Conservation (phyloP, 768 basidiomycete genomes). For the Sporobolomyces phaffii region DNA sequence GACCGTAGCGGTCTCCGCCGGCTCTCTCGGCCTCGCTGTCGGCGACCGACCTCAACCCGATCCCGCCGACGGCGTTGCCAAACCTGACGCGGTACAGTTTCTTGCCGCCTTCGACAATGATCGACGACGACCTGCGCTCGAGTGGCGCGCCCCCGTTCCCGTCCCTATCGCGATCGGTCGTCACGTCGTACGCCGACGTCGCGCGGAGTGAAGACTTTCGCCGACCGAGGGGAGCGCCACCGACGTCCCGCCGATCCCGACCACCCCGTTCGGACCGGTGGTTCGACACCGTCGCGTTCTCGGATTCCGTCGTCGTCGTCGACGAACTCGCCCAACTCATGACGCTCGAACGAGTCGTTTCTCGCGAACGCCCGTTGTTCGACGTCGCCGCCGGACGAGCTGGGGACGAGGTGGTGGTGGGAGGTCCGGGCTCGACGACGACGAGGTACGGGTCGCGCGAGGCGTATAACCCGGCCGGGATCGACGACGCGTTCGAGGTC, state of each 20-base stretch:
- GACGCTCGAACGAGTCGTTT: neutral
- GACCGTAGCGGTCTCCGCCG: neutral
- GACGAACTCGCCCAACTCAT: neutral
- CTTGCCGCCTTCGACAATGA: constrained; percentile 1
- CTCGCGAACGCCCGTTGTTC: too few relatives aligned
- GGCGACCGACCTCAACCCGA: constrained; percentile 23
- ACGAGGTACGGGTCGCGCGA: constrained; percentile 17
- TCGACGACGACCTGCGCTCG: neutral
- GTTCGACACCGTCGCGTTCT: too few relatives aligned
- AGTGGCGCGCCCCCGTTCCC: neutral
- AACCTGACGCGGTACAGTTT: constrained; percentile 21
- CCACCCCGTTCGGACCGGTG: neutral
- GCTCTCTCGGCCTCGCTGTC: constrained; percentile 18
- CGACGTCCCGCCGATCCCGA: neutral
- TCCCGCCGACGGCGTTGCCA: constrained; percentile 19
- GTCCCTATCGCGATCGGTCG: neutral
- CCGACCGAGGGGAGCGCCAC: neutral
- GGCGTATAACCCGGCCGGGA: constrained; percentile 9
- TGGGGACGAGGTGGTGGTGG: too few relatives aligned
- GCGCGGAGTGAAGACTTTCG: neutral
- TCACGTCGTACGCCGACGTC: neutral
- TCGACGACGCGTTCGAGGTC: constrained; percentile 3
- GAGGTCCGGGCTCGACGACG: too few relatives aligned
- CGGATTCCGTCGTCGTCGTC: too few relatives aligned
- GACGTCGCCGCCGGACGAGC: too few relatives aligned